A percentile compares a stretch with the other conserved stretches of the same genome.
These are phyloP conservation scores for Fusarium bactridioides DNA, from an alignment of 2,329 filamentous ascomycete genomes.

Conservation along the genomic window DNA sequence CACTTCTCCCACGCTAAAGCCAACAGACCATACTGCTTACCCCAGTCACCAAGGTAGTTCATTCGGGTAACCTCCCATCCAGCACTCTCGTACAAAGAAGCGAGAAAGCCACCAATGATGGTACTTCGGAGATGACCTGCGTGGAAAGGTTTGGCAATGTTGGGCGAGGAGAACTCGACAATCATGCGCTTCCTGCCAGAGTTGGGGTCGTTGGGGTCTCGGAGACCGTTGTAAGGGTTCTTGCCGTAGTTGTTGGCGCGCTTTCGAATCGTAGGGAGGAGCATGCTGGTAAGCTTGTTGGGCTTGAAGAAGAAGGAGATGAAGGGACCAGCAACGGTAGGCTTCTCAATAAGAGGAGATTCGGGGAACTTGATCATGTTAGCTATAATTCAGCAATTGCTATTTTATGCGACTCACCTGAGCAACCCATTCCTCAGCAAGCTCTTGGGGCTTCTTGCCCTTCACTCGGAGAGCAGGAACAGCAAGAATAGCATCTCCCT, in stretches of 20 bases:
- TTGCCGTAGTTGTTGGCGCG: slow-evolving; percentile 60
- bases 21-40: slow-evolving; percentile 43
- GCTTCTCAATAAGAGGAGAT: slow-evolving; percentile 76
- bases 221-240: slow-evolving; percentile 66
- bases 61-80: slow-evolving; percentile 78
- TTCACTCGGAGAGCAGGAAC: slow-evolving; percentile 83
- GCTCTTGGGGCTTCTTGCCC: slow-evolving; percentile 69
- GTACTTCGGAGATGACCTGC: slow-evolving; percentile 80
- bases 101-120: slow-evolving; percentile 80
- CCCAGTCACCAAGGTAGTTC: slow-evolving; percentile 58
- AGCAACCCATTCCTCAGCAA: slow-evolving; percentile 67
- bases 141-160: slow-evolving; percentile 87
- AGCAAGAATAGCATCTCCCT: slow-evolving; percentile 82
- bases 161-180: slow-evolving; percentile 85
- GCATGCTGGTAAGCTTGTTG: slow-evolving; percentile 68
- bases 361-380: slow-evolving; percentile 68
- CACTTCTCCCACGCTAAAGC: slow-evolving; percentile 79
- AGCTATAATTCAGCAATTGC: neutral
- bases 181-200: slow-evolving; percentile 72
- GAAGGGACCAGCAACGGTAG: slow-evolving; percentile 71
- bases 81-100: slow-evolving; percentile 73
- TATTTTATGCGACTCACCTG: slow-evolving; percentile 55
- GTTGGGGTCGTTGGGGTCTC: slow-evolving; percentile 67
- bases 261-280: slow-evolving; percentile 74
- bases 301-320: slow-evolving; percentile 83